Evolutionary conservation across 768 basidiomycete species (phyloP).

Genomic region (Gloeophyllum trabeum): DNA sequence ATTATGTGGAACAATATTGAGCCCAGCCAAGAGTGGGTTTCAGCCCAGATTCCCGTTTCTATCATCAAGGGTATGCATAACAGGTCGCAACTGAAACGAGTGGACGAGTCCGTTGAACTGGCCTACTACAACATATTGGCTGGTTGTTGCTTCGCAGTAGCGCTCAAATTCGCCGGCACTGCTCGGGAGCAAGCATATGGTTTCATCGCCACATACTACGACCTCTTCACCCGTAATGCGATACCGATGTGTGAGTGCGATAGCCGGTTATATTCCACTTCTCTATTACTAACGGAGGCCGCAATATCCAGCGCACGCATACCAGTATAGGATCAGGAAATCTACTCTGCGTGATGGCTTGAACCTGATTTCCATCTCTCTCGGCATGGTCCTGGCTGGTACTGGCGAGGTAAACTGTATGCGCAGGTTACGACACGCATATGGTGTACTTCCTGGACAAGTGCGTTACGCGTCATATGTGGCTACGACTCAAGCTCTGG

Average conservation of each 20-base stretch:
- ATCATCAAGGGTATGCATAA: slow-evolving; percentile 51
- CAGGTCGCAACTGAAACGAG: slow-evolving; percentile 30
- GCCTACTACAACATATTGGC: slow-evolving; percentile 89
- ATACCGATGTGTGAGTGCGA: too few relatives aligned
- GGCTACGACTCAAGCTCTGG: slow-evolving; percentile 83
- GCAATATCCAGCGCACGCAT: slow-evolving; percentile 69
- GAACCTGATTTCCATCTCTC: slow-evolving; percentile 74
- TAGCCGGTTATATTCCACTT: too few relatives aligned
- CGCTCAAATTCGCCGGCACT: slow-evolving; percentile 89
- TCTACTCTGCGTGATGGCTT: slow-evolving; percentile 81
- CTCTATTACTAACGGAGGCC: too few relatives aligned
- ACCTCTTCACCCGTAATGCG: slow-evolving; percentile 64
- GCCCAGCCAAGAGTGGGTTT: slow-evolving; percentile 66
- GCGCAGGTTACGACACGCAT: slow-evolving; percentile 77
- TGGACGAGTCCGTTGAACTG: slow-evolving; percentile 70
- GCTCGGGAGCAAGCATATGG: slow-evolving; percentile 83
- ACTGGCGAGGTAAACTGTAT: slow-evolving; percentile 90
- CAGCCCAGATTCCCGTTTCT: slow-evolving; percentile 54
- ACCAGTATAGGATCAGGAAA: slow-evolving; percentile 83
- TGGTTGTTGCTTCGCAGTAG: slow-evolving; percentile 86
- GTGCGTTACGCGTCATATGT: slow-evolving; percentile 84
- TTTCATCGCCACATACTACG: slow-evolving; percentile 73
- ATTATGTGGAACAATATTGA: slow-evolving; percentile 81
- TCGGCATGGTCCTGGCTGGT: slow-evolving; percentile 95
- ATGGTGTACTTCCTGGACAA: slow-evolving; percentile 68